Evolutionary conservation across 352 stramenopile genomes (phyloP).

Genomic region (Phytophthora nicotianae): DNA sequence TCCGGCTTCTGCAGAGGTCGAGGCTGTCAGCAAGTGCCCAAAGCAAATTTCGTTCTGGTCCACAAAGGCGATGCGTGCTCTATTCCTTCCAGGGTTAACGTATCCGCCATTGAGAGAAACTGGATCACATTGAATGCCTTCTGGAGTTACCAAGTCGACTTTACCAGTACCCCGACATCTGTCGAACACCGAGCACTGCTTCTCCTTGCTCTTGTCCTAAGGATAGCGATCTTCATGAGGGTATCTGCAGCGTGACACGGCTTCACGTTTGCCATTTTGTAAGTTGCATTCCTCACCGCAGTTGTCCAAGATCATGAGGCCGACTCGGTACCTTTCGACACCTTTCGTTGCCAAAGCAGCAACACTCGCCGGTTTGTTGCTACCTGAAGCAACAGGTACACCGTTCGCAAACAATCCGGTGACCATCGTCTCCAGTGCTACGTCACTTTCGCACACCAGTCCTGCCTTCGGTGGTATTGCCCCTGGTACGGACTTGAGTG

Average conservation of each 20-base stretch:
- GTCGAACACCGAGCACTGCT: slow-evolving; percentile 23
- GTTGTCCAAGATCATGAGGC: slow-evolving; percentile 23
- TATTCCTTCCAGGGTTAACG: not conserved
- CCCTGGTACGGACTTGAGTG: slow-evolving; percentile 5
- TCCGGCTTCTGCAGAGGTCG: slow-evolving; percentile 20
- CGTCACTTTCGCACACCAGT: slow-evolving; percentile 36
- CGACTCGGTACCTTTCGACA: slow-evolving; percentile 18
- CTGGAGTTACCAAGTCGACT: not conserved
- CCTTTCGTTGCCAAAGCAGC: slow-evolving; percentile 12
- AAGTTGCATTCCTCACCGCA: slow-evolving; percentile 22
- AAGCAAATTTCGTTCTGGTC: slow-evolving; percentile 25
- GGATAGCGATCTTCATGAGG: not conserved
- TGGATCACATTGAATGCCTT: slow-evolving; percentile 4
- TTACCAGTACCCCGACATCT: slow-evolving; percentile 26
- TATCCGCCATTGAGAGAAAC: slow-evolving; percentile 3
- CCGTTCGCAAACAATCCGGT: slow-evolving; percentile 45
- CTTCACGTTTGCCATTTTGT: slow-evolving; percentile 19
- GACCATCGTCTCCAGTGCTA: slow-evolving; percentile 27
- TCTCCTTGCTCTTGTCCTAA: slow-evolving; percentile 20
- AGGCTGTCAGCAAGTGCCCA: slow-evolving; percentile 6
- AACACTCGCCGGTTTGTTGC: slow-evolving; percentile 14
- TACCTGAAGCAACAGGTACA: slow-evolving; percentile 15
- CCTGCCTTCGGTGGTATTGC: slow-evolving; percentile 34
- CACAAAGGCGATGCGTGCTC: slow-evolving; percentile 21
- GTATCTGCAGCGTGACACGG: slow-evolving; percentile 1